phyloP scores from a whole-genome alignment of 2,329 filamentous ascomycete genomes.

The Huntiella savannae region DNA sequence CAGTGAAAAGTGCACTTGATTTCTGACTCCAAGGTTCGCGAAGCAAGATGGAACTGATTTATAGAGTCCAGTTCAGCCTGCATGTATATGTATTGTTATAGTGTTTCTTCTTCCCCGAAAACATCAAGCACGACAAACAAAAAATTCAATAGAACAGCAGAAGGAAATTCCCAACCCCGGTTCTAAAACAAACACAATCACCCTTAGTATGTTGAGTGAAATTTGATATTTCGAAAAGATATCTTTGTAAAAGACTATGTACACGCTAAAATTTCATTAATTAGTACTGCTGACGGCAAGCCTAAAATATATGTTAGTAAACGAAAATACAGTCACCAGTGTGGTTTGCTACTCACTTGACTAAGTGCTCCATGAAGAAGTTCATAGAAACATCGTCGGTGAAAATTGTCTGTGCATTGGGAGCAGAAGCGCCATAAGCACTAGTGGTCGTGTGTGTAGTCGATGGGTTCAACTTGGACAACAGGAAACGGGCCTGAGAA shows the following conservation, averaged over 20 bases:
- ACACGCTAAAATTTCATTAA: conserved; percentile 17
- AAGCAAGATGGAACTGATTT: too few species aligned
- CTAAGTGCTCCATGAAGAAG: conserved; percentile 98
- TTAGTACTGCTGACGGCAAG: conserved; percentile 46
- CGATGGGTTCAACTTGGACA: conserved; percentile 92
- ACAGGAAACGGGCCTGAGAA: conserved; percentile 87
- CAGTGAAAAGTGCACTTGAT: too few species aligned
- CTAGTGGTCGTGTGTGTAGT: conserved; percentile 80
- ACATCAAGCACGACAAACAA: too few species aligned
- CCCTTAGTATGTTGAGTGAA: too few species aligned
- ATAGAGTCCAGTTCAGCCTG: too few species aligned
- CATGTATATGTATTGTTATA: too few species aligned
- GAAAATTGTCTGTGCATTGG: conserved; percentile 93
- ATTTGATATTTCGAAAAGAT: too few species aligned
- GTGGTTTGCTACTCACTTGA: conserved; percentile 56
- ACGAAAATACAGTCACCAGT: not conserved
- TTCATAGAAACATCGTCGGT: conserved; percentile 95
- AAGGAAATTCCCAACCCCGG: too few species aligned
- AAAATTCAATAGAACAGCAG: too few species aligned
- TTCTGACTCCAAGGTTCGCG: too few species aligned
- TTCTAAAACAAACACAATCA: too few species aligned
- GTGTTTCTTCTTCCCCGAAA: too few species aligned
- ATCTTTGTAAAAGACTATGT: not conserved
- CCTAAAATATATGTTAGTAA: conserved; percentile 34
- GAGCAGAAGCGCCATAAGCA: conserved; percentile 68